Conservation (phyloP, 148 eudicot genomes). For the Persicaria tinctoria region DNA sequence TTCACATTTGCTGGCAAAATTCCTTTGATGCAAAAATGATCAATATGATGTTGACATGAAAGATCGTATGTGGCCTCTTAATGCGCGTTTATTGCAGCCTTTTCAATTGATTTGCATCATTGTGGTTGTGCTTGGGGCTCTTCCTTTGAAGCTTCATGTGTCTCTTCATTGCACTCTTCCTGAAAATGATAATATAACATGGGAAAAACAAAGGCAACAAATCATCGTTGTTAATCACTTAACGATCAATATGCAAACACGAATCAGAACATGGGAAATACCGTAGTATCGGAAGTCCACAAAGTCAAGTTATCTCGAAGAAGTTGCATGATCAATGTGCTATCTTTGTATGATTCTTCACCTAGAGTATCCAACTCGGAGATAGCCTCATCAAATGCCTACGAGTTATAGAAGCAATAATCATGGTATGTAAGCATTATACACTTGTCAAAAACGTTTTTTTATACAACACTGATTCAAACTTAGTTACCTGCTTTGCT, state of each 20-base stretch:
- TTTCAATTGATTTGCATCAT: not conserved
- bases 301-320: slow-evolving; percentile 72
- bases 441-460: not conserved
- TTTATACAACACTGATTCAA: too few species aligned
- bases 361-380: slow-evolving; percentile 76
- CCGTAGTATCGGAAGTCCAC: slow-evolving; percentile 75
- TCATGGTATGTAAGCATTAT: not conserved
- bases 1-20: not conserved
- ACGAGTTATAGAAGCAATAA: not conserved
- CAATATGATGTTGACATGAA: not conserved
- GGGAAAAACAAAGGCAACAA: not conserved
- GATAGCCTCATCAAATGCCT: slow-evolving; percentile 77
- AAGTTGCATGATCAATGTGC: slow-evolving; percentile 83
- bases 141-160: slow-evolving; percentile 47
- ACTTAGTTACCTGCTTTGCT: slow-evolving; percentile 56
- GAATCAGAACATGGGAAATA: slow-evolving; percentile 14
- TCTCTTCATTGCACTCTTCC: slow-evolving; percentile 66
- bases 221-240: not conserved
- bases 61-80: not conserved
- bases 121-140: not conserved
- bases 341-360: slow-evolving; percentile 79
- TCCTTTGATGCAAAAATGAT: not conserved
- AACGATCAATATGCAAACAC: not conserved
- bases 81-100: not conserved
- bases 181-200: slow-evolving; percentile 10